Evolutionary conservation across 345 rosid genomes (phyloP).

Genomic region (Eucalyptus sp.): DNA sequence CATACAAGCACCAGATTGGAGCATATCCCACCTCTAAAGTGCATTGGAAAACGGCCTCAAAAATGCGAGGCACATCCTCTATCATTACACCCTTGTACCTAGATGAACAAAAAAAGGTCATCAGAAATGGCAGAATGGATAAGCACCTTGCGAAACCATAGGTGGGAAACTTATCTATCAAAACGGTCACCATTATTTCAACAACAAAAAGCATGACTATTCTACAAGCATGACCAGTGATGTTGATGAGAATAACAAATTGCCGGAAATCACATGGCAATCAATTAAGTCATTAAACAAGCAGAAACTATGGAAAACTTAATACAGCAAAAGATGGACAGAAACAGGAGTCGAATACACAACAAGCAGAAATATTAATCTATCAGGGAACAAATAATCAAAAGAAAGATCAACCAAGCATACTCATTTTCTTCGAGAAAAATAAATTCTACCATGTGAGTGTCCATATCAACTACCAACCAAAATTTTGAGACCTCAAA

Average conservation of each 20-base stretch:
- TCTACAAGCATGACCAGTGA: background rate
- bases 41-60: slow-evolving; percentile 99
- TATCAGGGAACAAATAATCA: background rate
- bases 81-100: slow-evolving; percentile 94
- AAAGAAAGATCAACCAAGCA: background rate
- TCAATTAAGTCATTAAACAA: background rate
- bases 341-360: background rate
- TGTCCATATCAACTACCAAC: background rate
- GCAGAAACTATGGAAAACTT: background rate
- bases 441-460: background rate
- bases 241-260: background rate
- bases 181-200: background rate
- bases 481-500: background rate
- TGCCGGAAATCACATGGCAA: background rate
- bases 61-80: slow-evolving; percentile 93
- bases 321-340: background rate
- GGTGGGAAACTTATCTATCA: background rate
- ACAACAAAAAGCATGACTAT: background rate
- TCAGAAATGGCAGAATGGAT: background rate
- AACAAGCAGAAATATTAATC: background rate
- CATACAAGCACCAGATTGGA: background rate
- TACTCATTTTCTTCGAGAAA: background rate
- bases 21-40: slow-evolving; percentile 71
- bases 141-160: background rate
- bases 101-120: background rate